Percentiles rank a stretch among this genome's conserved stretches.
These are phyloP conservation scores for Lojkania enalia DNA, from an alignment of 2,329 filamentous ascomycete genomes.

Conservation along the genomic window DNA sequence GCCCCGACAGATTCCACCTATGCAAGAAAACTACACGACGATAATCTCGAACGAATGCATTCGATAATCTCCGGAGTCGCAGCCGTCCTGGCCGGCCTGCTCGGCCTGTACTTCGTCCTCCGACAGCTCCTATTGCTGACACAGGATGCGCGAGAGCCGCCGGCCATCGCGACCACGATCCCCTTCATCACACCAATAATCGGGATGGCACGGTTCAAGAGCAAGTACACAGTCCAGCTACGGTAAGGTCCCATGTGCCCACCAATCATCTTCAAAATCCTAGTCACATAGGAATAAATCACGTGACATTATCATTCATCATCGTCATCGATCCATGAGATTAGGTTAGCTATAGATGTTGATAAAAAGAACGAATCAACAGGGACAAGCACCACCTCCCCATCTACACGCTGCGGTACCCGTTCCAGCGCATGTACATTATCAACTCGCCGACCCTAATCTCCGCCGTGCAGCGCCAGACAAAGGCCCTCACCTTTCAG, in stretches of 20 bases:
- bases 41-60: background rate
- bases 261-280: no score
- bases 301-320: constrained; percentile 6
- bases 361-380: background rate
- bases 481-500: constrained; percentile 42
- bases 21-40: background rate
- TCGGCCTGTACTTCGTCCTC: background rate
- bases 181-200: constrained; percentile 8
- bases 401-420: background rate
- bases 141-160: constrained; percentile 10
- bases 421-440: constrained; percentile 34
- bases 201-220: constrained; percentile 5
- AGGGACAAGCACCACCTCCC: background rate
- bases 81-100: background rate
- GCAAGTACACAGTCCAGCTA: background rate
- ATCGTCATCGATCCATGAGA: constrained; percentile 6
- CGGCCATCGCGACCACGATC: background rate
- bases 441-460: constrained; percentile 41
- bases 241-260: background rate
- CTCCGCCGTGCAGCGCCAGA: constrained; percentile 38
- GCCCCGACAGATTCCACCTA: no score
- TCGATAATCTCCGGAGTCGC: background rate
- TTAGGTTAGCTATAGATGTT: no score
- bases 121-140: background rate
- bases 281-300: no score